A percentile compares a stretch with the other conserved stretches of the same genome.
These are phyloP conservation scores for Neostapfia colusana DNA, from an alignment of 176 grass and related monocot genomes.

Conservation along the genomic window DNA sequence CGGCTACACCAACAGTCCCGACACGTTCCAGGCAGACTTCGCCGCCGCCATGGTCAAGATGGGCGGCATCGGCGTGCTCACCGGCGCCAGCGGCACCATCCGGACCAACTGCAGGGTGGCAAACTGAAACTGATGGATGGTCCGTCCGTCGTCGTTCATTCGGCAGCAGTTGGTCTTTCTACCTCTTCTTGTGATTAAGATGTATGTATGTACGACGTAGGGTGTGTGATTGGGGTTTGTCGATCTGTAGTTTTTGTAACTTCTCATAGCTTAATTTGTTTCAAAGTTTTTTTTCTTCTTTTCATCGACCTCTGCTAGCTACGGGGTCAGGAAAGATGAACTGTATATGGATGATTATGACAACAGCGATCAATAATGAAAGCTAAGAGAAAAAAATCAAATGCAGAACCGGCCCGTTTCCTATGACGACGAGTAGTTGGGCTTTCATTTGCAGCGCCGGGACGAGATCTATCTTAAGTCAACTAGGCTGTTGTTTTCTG, in stretches of 20 bases:
- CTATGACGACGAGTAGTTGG: too few relatives aligned
- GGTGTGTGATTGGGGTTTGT: not conserved
- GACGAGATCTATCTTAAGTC: too few relatives aligned
- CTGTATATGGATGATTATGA: not conserved
- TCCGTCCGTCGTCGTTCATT: too few relatives aligned
- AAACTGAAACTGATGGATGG: not conserved
- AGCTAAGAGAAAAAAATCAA: not conserved
- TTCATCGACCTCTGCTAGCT: not conserved
- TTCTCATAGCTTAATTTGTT: not conserved
- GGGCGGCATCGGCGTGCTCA: conserved; percentile 68
- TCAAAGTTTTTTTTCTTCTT: not conserved
- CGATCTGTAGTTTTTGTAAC: not conserved
- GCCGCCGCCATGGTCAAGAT: conserved; percentile 73
- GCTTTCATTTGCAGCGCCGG: too few relatives aligned
- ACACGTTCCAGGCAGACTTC: conserved; percentile 61
- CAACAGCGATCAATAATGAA: not conserved
- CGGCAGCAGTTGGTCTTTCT: too few relatives aligned
- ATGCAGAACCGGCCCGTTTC: too few relatives aligned
- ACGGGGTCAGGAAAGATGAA: not conserved
- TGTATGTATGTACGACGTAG: not conserved
- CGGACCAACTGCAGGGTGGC: conserved; percentile 63
- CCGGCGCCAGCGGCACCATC: conserved; percentile 50
- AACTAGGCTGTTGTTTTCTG: too few relatives aligned
- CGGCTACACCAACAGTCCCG: conserved; percentile 44
- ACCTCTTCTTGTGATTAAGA: not conserved